A percentile compares a stretch with the other conserved stretches of the same genome.
These are phyloP conservation scores for Spinellus fusiger DNA, from an alignment of 192 early-diverging fungal species.

Conservation along the genomic window DNA sequence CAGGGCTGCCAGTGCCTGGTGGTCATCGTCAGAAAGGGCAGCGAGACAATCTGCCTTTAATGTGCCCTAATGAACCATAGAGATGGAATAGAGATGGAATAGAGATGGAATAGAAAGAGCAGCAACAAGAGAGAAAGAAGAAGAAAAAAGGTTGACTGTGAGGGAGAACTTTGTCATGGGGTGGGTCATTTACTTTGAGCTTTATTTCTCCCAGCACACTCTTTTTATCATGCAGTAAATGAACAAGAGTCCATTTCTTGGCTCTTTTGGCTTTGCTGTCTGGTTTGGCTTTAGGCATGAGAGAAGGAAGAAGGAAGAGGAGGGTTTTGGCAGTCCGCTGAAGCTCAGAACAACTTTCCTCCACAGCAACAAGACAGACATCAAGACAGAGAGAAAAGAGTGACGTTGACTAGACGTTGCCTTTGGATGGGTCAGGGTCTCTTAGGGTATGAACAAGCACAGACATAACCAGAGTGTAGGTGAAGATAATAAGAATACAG, in stretches of 20 bases:
- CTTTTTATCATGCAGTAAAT: not conserved
- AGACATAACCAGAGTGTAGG: constrained; percentile 29
- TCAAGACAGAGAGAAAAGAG: not conserved
- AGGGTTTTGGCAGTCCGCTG: not conserved
- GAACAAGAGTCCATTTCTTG: not conserved
- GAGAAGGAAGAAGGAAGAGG: no score
- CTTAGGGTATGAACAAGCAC: constrained; percentile 24
- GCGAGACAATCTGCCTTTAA: not conserved
- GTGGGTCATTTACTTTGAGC: no score
- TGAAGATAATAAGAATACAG: constrained; percentile 27
- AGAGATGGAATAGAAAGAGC: not conserved
- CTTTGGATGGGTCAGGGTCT: not conserved
- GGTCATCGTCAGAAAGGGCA: not conserved
- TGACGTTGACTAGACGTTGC: not conserved
- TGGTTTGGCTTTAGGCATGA: not conserved
- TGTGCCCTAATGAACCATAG: not conserved
- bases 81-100: not conserved
- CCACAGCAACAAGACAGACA: not conserved
- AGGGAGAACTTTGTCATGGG: no score
- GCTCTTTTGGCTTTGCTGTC: not conserved
- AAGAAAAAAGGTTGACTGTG: not conserved
- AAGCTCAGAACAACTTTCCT: not conserved
- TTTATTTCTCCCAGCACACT: not conserved
- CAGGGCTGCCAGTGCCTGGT: not conserved
- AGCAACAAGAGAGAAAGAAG: not conserved